Percentiles rank a stretch among this genome's conserved stretches.
phyloP scores from a whole-genome alignment of 768 basidiomycete species.

The Tulasnella sp. region DNA sequence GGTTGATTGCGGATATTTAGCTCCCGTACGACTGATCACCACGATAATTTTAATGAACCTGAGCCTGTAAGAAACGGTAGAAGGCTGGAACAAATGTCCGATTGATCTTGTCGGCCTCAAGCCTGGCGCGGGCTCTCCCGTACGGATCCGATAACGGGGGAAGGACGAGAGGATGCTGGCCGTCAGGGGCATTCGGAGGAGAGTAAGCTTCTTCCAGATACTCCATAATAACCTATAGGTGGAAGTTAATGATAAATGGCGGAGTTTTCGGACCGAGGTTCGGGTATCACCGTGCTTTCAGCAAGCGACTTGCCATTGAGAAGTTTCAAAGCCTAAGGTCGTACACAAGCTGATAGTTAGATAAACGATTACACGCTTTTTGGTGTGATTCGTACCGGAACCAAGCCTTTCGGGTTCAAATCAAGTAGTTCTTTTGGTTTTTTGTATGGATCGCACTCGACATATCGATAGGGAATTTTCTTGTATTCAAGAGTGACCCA shows the following conservation, averaged over 20 bases:
- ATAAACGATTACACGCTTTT: too few relatives aligned
- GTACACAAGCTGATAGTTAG: too few relatives aligned
- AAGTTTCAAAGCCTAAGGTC: constrained; percentile 1
- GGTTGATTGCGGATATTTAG: background rate
- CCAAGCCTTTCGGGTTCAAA: constrained; percentile 70
- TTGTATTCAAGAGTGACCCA: constrained; percentile 68
- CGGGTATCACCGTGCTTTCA: background rate
- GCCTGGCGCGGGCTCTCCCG: constrained; percentile 51
- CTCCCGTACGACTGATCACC: background rate
- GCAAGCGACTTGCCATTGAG: background rate
- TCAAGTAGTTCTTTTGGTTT: constrained; percentile 72
- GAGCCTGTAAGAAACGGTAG: constrained; percentile 60
- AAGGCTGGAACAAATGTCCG: constrained; percentile 57
- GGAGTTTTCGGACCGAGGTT: too few relatives aligned
- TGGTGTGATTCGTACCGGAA: constrained; percentile 49
- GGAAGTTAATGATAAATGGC: background rate
- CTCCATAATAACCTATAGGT: constrained; percentile 6
- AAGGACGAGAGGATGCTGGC: constrained; percentile 34
- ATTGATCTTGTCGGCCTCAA: constrained; percentile 57
- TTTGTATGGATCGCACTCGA: constrained; percentile 74
- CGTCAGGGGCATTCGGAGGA: background rate
- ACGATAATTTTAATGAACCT: background rate
- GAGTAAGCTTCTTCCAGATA: constrained; percentile 9
- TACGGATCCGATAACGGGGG: constrained; percentile 51
- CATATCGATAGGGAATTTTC: constrained; percentile 57